Evolutionary conservation across 495 filamentous ascomycete genomes (phyloP), one percentile per base, ranked within the genome.

Genomic region (Podospora comata): DNA sequence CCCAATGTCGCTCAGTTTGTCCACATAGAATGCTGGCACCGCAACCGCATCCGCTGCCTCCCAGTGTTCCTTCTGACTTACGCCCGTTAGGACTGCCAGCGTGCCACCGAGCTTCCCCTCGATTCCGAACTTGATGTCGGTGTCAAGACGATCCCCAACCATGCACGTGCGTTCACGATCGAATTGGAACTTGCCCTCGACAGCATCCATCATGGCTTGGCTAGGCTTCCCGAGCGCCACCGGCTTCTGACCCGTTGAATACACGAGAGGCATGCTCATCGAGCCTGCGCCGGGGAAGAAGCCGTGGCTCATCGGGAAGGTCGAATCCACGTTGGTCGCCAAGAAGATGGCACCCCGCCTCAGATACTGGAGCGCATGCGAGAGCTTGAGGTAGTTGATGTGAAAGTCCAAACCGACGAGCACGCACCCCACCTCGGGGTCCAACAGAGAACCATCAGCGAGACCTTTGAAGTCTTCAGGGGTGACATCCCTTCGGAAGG

Each of bases 121-220:
- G 68, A 97, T 83, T 13, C 95, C 95, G 78, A 99, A 99, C 72
- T 89, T 87, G 72, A 99, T 97, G 83, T 99, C 95, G 1, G 95
- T 99, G 77, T 98, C 90, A 61, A 95, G 83, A 55, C 95, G 85
- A 79, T 99, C 95, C 4, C 95, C 95, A 32, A 99, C 88, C 96
- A 99, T 99, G 77, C 96, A 98, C 2, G 96, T 88, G 62, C 87
- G 87, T 59, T 82, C 88, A 54, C 93, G 87, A 75, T 98, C 92
- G 64, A 99, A 90, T 65, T 86, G 82, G 75, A 97, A 97, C 79
- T 94, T 97, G 39, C 94, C 94, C 83, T 98, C 94, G 73, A 99
- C 90, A 6, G 96, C 92, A 80, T 97, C 94, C 95, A 99, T 97
- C 95, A 99, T 98, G 13, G 93, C 94, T 82, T 97, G 92, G 71